Percentiles rank a stretch among this genome's conserved stretches.
phyloP scores from a whole-genome alignment of 164 flowering plant species.

The Umbellularia californica region DNA sequence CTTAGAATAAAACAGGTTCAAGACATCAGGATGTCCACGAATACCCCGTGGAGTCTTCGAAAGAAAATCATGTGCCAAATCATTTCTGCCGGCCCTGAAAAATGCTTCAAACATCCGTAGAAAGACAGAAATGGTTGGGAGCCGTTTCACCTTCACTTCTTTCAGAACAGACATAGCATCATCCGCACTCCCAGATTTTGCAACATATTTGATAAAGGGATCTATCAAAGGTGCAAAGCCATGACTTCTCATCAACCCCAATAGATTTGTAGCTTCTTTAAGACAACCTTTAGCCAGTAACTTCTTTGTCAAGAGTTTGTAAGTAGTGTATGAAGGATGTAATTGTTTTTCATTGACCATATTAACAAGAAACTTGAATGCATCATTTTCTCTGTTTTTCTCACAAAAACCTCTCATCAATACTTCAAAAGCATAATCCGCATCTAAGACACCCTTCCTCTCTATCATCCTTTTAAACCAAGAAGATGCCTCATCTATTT shows the following conservation, averaged over 20 bases:
- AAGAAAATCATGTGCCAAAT: conserved; percentile 64
- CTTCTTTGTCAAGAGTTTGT: conserved; percentile 42
- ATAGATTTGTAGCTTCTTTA: conserved; percentile 46
- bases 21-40: conserved; percentile 67
- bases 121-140: conserved; percentile 53
- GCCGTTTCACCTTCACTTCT: conserved; percentile 51
- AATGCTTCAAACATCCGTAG: conserved; percentile 56
- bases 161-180: conserved; percentile 53
- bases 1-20: conserved; percentile 50
- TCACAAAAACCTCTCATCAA: conserved; percentile 47
- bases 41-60: conserved; percentile 55
- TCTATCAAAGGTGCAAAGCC: conserved; percentile 69
- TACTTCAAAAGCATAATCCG: conserved; percentile 43
- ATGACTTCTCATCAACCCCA: conserved; percentile 57
- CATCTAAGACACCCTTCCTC: conserved; percentile 29
- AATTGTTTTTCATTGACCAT: conserved; percentile 36
- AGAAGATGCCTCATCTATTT: conserved; percentile 49
- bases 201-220: conserved; percentile 48
- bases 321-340: conserved; percentile 53
- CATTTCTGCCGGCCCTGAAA: conserved; percentile 49
- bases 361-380: conserved; percentile 37
- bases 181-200: conserved; percentile 57
- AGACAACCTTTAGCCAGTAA: conserved; percentile 47
- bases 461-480: conserved; percentile 45
- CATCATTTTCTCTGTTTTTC: conserved; percentile 44